Conservation (phyloP, 2,329 filamentous ascomycete species). For the Fusarium tanahbumbuense region DNA sequence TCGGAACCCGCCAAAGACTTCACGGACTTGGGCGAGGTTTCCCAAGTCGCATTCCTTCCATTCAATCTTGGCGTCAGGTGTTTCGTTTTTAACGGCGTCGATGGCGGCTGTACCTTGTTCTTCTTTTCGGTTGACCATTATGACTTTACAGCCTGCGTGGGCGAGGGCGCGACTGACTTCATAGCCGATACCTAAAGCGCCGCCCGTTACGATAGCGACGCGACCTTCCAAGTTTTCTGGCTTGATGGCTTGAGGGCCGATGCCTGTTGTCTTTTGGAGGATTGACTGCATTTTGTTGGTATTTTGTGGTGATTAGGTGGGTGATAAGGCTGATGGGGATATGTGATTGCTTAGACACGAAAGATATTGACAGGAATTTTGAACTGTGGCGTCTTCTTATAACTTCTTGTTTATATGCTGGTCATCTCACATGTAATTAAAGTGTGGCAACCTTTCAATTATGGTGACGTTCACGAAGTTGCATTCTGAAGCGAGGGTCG, state of each 20-base stretch:
- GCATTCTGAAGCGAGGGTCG: neutral
- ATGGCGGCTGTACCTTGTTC: conserved; percentile 49
- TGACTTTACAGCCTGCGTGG: conserved; percentile 50
- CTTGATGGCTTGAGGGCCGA: conserved; percentile 52
- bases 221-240: conserved; percentile 51
- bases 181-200: conserved; percentile 55
- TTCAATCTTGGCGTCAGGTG: conserved; percentile 49
- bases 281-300: conserved; percentile 52
- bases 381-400: neutral
- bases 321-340: neutral
- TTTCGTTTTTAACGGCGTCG: conserved; percentile 45
- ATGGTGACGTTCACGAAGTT: conserved; percentile 11
- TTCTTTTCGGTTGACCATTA: conserved; percentile 53
- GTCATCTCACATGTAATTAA: neutral
- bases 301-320: neutral
- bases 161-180: conserved; percentile 52
- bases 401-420: neutral
- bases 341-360: accelerated
- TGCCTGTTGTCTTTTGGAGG: conserved; percentile 48
- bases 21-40: neutral
- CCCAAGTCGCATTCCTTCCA: conserved; percentile 56
- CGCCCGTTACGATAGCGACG: conserved; percentile 54
- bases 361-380: neutral
- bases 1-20: conserved; percentile 51
- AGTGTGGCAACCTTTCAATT: neutral